phyloP scores from a whole-genome alignment of 2,329 filamentous ascomycete species.

The Eutypa lata region DNA sequence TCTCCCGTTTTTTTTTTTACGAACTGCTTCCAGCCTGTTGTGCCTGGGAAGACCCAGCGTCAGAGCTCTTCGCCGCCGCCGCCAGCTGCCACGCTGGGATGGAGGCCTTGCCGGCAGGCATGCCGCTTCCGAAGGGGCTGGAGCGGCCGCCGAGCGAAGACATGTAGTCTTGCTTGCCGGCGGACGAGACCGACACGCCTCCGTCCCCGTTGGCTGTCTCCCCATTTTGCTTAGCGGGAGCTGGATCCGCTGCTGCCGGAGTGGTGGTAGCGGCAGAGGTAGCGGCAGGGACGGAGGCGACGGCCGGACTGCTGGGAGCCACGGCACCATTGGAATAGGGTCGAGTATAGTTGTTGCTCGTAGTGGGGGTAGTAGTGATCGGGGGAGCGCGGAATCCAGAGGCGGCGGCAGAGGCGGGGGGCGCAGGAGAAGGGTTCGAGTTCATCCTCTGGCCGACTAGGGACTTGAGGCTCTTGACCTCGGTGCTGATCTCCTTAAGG shows the following conservation, averaged over 20 bases:
- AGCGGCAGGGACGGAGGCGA: neutral
- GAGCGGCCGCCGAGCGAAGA: conserved; percentile 35
- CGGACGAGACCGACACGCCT: conserved; percentile 9
- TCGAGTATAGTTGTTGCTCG: conserved; percentile 12
- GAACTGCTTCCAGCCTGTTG: no score
- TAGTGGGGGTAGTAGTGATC: neutral
- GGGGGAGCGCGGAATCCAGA: conserved; percentile 6
- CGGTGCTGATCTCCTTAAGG: conserved; percentile 78
- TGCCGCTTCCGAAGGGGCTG: conserved; percentile 49
- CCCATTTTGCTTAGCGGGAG: conserved; percentile 23
- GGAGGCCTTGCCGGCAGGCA: conserved; percentile 55
- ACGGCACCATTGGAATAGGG: conserved; percentile 3
- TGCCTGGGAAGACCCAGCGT: no score
- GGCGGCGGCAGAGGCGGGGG: conserved; percentile 15
- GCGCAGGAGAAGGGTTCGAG: conserved; percentile 22
- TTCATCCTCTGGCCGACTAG: conserved; percentile 67
- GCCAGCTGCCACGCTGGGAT: conserved; percentile 82
- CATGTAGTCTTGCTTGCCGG: conserved; percentile 27
- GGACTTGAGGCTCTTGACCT: conserved; percentile 90
- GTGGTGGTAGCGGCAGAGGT: conserved; percentile 8
- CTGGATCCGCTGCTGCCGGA: conserved; percentile 17
- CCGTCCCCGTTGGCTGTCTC: conserved; percentile 24
- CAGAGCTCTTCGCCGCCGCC: conserved; percentile 50
- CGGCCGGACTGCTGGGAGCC: conserved; percentile 8
- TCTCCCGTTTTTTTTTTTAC: no score